Base-by-base conservation (phyloP, 177 flowering plant genomes). In the Tripterygium wilfordii region DNA sequence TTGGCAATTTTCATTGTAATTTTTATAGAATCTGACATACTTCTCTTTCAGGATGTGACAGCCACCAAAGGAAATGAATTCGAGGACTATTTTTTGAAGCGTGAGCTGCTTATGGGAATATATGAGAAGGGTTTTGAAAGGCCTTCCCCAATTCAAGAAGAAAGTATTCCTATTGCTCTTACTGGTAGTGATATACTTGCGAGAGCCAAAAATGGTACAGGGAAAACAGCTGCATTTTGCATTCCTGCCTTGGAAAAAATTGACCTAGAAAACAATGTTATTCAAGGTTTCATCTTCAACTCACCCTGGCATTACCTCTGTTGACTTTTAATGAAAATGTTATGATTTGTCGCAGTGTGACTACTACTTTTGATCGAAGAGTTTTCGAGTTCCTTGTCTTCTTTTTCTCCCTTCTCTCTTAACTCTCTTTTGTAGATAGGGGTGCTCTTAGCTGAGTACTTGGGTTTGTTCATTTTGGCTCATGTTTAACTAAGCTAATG, bases 61-160 rank as follows among this genome's bases (percentile, higher is more conserved):
- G 98, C 96, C 40, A 91, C 98, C 10, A 91, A 91, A 62, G 98
- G 98, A 65, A 88, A 91, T 83, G 98, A 91, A 48, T 91, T 91
- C 62, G 98, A 91, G 65, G 98, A 88, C 67, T 91, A 91, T 54
- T 91, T 91, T 70, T 64, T 91, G 57, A 88, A 91, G 42, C 88
- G 96, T 28, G 96, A 91, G 67, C 67, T 91, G 59, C 90, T 91
- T 32, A 91, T 85, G 96, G 98, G 96, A 51, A 91, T 91, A 53
- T 91, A 88, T 68, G 98, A 91, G 77, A 91, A 91, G 65, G 98
- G 98, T 2, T 91, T 91, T 70, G 98, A 91, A 64, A 85, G 83
- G 46, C 98, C 98, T 30, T 91, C 98, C 55, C 98, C 98, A 1
- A 85, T 91, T 49, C 98, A 91, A 57, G 98, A 91, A 76, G 98